Evolutionary conservation across 164 flowering plant genomes (phyloP).

Genomic region (Nymphaea colorata): DNA sequence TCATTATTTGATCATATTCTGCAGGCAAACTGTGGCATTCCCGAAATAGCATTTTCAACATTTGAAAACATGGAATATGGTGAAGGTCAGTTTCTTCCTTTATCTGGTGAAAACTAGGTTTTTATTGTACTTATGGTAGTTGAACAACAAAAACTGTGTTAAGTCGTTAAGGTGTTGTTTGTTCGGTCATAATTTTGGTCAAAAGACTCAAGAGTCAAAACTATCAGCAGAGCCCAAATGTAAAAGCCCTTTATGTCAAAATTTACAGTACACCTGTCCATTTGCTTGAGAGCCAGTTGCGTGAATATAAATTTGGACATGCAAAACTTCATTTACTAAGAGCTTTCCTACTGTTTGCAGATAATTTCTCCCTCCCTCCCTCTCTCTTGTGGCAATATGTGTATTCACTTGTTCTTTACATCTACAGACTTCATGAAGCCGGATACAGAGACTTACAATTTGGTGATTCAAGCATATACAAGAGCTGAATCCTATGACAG

Average conservation of each 20-base stretch:
- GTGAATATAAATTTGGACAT: too few relatives aligned
- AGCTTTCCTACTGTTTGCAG: neutral
- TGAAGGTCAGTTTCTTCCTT: slow-evolving; percentile 43
- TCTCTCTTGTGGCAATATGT: neutral
- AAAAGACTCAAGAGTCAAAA: too few relatives aligned
- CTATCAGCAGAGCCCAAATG: too few relatives aligned
- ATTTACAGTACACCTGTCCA: too few relatives aligned
- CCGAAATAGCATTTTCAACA: slow-evolving; percentile 86
- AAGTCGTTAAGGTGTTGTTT: too few relatives aligned
- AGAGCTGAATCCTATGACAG: slow-evolving; percentile 97
- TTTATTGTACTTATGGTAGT: too few relatives aligned
- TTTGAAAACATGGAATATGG: slow-evolving; percentile 99
- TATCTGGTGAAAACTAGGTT: neutral
- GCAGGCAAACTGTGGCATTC: slow-evolving; percentile 95
- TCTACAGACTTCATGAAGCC: slow-evolving; percentile 86
- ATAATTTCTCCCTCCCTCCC: neutral
- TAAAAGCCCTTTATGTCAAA: too few relatives aligned
- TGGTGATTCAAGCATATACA: slow-evolving; percentile 97
- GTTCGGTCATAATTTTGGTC: too few relatives aligned
- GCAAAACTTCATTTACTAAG: too few relatives aligned
- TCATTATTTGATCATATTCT: slow-evolving; percentile 8
- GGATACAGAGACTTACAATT: slow-evolving; percentile 87
- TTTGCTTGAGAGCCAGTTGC: too few relatives aligned
- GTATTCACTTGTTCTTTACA: slow-evolving; percentile 6
- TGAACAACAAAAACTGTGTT: too few relatives aligned